Evolutionary conservation across 2,329 filamentous ascomycete species (phyloP).

Genomic region (Coccinonectria pachysandricola): DNA sequence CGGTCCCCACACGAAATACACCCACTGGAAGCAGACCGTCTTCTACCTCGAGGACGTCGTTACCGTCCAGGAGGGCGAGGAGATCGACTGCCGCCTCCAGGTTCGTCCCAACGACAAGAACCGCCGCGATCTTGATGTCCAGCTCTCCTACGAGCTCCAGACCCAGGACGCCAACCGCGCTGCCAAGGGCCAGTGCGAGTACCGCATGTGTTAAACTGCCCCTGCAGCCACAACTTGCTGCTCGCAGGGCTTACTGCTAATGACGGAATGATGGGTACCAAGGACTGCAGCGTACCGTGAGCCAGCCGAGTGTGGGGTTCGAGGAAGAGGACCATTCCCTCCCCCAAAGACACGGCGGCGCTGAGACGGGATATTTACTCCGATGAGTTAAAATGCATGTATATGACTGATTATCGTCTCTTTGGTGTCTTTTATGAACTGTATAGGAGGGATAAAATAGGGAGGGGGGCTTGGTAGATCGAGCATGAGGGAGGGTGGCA

Average conservation of each 20-base stretch:
- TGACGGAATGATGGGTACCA: conserved; percentile 12
- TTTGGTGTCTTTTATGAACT: too few species aligned
- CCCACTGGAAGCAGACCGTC: conserved; percentile 99
- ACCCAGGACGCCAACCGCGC: conserved; percentile 62
- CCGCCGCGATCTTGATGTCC: conserved; percentile 87
- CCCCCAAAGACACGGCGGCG: too few species aligned
- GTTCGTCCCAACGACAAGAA: conserved; percentile 93
- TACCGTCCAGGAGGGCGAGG: conserved; percentile 81
- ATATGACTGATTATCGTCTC: too few species aligned
- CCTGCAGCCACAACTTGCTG: too few species aligned
- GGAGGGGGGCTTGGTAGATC: conserved; percentile 13
- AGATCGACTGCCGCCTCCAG: conserved; percentile 59
- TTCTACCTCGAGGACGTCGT: conserved; percentile 94
- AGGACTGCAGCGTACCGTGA: conserved; percentile 1
- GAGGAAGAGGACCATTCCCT: not conserved
- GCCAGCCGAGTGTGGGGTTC: not conserved
- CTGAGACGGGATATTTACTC: too few species aligned
- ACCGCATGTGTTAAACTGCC: conserved; percentile 67
- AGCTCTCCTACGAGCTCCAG: conserved; percentile 70
- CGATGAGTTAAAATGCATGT: too few species aligned
- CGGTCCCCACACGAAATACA: conserved; percentile 96
- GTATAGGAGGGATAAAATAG: too few species aligned
- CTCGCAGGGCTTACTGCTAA: conserved; percentile 9
- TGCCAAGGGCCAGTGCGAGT: conserved; percentile 61
- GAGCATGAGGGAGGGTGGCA: conserved; percentile 14